These are phyloP conservation scores for Microbotryum saponariae DNA, from an alignment of 1,284 basidiomycete genomes.

Conservation along the genomic window DNA sequence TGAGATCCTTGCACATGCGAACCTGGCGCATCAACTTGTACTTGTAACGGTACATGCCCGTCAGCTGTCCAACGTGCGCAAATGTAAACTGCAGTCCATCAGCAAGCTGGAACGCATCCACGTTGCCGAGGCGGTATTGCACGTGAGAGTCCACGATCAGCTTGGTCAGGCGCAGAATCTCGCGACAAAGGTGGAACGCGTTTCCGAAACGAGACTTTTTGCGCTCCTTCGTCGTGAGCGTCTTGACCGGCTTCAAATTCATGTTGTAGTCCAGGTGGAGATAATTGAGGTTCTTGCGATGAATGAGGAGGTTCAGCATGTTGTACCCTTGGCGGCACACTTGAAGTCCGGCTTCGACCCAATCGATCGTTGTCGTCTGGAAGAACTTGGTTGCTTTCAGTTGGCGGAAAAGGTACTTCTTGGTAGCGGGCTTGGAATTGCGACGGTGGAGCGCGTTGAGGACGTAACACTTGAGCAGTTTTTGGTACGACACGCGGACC, in stretches of 20 bases:
- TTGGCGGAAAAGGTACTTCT: slow-evolving; percentile 92
- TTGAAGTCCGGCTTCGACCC: slow-evolving; percentile 98
- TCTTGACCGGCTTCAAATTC: slow-evolving; percentile 72
- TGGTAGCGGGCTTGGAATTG: slow-evolving; percentile 91
- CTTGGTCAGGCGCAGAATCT: slow-evolving; percentile 94
- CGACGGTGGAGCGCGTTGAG: slow-evolving; percentile 85
- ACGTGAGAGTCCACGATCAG: slow-evolving; percentile 98
- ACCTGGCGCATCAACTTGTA: slow-evolving; percentile 99
- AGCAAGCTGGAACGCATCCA: slow-evolving; percentile 98
- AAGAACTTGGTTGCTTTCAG: slow-evolving; percentile 98
- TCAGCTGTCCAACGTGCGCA: slow-evolving; percentile 92
- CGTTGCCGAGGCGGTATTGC: slow-evolving; percentile 95
- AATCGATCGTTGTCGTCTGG: slow-evolving; percentile 94
- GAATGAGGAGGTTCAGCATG: slow-evolving; percentile 97
- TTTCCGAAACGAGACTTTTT: slow-evolving; percentile 99
- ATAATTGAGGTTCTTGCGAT: slow-evolving; percentile 93
- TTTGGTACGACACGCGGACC: slow-evolving; percentile 98
- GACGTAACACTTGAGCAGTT: slow-evolving; percentile 92
- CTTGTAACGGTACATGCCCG: slow-evolving; percentile 98
- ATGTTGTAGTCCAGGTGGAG: slow-evolving; percentile 49
- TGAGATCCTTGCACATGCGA: slow-evolving; percentile 97
- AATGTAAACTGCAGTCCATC: slow-evolving; percentile 98
- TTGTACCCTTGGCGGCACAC: slow-evolving; percentile 98
- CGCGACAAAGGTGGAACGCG: slow-evolving; percentile 93
- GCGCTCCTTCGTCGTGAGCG: slow-evolving; percentile 96